Evolutionary conservation across 495 filamentous ascomycete species (phyloP).

Genomic region (Podospora comata): DNA sequence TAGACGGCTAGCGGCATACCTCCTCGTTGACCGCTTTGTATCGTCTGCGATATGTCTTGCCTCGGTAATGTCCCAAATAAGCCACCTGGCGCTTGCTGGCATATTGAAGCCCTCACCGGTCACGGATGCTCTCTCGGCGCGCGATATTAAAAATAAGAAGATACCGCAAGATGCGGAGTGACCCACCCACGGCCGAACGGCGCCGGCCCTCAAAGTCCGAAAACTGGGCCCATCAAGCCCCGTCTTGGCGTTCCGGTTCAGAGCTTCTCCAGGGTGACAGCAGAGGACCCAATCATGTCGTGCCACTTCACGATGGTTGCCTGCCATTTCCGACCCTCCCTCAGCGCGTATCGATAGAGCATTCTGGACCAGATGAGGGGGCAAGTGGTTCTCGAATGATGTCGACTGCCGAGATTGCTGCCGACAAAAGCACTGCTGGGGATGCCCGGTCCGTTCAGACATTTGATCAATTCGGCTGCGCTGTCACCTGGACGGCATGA

Average conservation of each 20-base stretch:
- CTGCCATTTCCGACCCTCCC: not conserved
- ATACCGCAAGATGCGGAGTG: not conserved
- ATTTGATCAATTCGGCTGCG: not conserved
- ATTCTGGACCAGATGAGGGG: not conserved
- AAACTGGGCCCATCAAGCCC: not conserved
- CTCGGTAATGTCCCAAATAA: not conserved
- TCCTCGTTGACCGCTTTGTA: not conserved
- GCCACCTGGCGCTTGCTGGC: not conserved
- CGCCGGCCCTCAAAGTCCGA: not conserved
- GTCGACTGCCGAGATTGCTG: not conserved
- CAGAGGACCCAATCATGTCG: not conserved
- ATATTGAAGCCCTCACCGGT: not conserved
- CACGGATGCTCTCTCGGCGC: not conserved
- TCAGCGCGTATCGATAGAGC: not conserved
- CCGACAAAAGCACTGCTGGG: not conserved
- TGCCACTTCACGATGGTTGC: conserved; percentile 1
- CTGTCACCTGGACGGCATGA: not conserved
- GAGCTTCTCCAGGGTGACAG: not conserved
- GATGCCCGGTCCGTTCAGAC: not conserved
- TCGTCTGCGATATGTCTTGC: not conserved
- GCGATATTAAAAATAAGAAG: not conserved
- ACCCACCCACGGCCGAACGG: not conserved
- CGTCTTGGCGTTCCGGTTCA: not conserved
- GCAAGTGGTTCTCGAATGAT: not conserved
- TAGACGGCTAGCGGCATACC: not conserved